phyloP scores from a whole-genome alignment of 495 filamentous ascomycete genomes.

The Lepraria neglecta region DNA sequence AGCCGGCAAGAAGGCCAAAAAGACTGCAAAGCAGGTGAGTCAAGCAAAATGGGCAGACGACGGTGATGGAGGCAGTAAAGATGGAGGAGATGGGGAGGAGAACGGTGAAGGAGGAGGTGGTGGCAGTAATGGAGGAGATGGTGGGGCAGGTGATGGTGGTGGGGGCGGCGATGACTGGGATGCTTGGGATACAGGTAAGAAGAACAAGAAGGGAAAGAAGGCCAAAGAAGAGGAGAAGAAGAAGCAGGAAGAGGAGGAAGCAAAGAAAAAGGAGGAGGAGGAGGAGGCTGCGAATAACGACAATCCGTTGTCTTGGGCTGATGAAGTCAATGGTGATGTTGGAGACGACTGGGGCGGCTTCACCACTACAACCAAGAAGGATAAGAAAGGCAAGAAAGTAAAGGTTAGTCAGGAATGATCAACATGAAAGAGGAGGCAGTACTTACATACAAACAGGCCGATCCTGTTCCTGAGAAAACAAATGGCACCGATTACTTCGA shows the following conservation, averaged over 20 bases:
- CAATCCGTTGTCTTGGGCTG: conserved; percentile 30
- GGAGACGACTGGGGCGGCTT: conserved; percentile 33
- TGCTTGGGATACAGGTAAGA: conserved; percentile 38
- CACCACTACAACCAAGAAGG: conserved; percentile 37
- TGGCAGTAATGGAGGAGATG: conserved; percentile 26
- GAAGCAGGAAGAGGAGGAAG: conserved; percentile 32
- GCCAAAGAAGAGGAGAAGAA: conserved; percentile 34
- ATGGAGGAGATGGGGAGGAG: conserved; percentile 28
- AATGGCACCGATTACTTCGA: conserved; percentile 36
- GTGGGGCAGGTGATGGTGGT: conserved; percentile 35
- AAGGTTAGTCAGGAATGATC: conserved; percentile 34
- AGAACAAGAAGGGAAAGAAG: conserved; percentile 39
- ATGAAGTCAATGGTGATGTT: conserved; percentile 36
- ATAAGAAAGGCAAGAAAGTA: conserved; percentile 44
- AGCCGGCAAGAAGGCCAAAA: conserved; percentile 39
- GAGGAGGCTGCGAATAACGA: conserved; percentile 19
- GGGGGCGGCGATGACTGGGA: conserved; percentile 38
- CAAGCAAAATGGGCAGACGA: conserved; percentile 30
- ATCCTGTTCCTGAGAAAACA: conserved; percentile 24
- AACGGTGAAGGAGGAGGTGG: conserved; percentile 27
- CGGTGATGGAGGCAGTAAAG: conserved; percentile 30
- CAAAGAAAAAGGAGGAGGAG: conserved; percentile 29
- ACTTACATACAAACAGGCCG: conserved; percentile 19
- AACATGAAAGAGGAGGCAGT: not conserved
- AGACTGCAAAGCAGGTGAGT: conserved; percentile 33